Percentiles rank a stretch among this genome's conserved stretches.
phyloP scores from a whole-genome alignment of 345 rosid species.

The Sisymbrium irio region DNA sequence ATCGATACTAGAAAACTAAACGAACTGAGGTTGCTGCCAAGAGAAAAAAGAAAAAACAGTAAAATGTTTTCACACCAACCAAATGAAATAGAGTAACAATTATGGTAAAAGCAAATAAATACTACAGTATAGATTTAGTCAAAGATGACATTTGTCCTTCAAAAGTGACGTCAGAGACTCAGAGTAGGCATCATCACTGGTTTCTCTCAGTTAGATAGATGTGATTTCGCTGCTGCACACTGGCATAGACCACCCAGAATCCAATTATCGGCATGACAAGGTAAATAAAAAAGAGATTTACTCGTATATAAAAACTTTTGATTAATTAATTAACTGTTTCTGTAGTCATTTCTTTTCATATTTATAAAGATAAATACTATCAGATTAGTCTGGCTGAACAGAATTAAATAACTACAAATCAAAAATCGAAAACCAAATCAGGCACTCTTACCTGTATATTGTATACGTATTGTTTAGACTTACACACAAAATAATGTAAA shows the following conservation, averaged over 20 bases:
- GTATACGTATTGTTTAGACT: not conserved
- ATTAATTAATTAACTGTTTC: not conserved
- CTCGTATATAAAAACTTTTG: not conserved
- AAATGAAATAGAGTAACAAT: not conserved
- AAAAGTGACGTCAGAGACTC: not conserved
- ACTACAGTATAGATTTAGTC: slow-evolving; percentile 2
- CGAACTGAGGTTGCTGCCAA: not conserved
- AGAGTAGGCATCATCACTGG: slow-evolving; percentile 14
- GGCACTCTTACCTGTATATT: not conserved
- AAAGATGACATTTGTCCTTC: slow-evolving; percentile 24
- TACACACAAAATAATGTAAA: slow-evolving; percentile 1
- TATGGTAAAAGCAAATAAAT: not conserved
- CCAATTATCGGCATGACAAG: not conserved
- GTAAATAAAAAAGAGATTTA: not conserved
- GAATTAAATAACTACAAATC: no score
- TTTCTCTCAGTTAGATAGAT: not conserved
- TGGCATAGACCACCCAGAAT: not conserved
- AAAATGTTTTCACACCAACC: not conserved
- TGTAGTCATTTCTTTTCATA: no score
- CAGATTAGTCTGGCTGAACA: no score
- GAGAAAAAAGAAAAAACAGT: no score
- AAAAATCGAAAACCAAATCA: not conserved
- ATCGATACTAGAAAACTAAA: no score
- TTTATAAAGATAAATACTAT: no score
- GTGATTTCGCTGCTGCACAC: slow-evolving; percentile 25